Conservation (phyloP, 108 stramenopile species). For the Skeletonema tropicum region DNA sequence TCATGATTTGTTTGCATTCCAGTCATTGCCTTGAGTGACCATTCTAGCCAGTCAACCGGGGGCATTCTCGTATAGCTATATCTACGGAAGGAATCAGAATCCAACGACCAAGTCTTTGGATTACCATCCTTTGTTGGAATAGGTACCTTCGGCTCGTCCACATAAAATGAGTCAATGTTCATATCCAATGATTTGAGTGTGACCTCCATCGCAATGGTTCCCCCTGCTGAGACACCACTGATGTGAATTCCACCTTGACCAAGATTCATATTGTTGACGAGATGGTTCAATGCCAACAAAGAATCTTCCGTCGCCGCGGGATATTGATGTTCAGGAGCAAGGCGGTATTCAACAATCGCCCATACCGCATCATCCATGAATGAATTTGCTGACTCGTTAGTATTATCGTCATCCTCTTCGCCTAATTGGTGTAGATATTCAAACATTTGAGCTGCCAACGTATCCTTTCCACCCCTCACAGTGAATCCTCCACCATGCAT, state of each 20-base stretch:
- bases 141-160: not conserved
- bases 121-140: not conserved
- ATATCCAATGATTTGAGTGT: not conserved
- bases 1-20: not conserved
- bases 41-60: not conserved
- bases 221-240: not conserved
- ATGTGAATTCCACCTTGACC: not conserved
- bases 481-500: not conserved
- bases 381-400: not conserved
- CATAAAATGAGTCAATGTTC: not conserved
- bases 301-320: not conserved
- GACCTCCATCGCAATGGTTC: conserved; percentile 1
- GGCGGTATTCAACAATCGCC: not conserved
- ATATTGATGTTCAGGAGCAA: not conserved
- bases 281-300: not conserved
- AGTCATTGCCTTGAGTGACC: not conserved
- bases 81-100: not conserved
- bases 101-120: not conserved
- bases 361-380: not conserved
- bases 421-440: not conserved
- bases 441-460: conserved; percentile 1
- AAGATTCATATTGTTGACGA: too few species aligned
- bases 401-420: not conserved
- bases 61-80: not conserved
- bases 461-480: not conserved